Evolutionary conservation across 1,284 basidiomycete genomes (phyloP).

Genomic region (Austropuccinia psidii): DNA sequence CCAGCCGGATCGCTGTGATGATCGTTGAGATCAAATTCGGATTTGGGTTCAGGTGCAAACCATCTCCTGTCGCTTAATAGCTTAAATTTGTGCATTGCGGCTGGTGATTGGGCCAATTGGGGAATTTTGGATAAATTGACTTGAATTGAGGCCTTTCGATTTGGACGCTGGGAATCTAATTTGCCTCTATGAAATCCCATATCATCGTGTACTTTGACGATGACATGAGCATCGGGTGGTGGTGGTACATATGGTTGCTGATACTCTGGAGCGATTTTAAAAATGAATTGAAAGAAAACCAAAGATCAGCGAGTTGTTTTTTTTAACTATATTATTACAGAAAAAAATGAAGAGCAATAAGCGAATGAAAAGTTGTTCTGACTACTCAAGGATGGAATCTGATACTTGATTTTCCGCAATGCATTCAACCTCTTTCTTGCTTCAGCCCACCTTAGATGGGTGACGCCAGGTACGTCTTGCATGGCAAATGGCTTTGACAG

Average conservation of each 20-base stretch:
- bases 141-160: conserved; percentile 18
- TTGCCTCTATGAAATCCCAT: conserved; percentile 27
- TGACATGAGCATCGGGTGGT: conserved; percentile 14
- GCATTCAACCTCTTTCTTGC: conserved; percentile 21
- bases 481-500: conserved; percentile 17
- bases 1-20: conserved; percentile 17
- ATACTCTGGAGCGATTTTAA: not conserved
- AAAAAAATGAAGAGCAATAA: not conserved
- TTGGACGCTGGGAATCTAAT: conserved; percentile 15
- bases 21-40: not conserved
- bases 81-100: conserved; percentile 33
- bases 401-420: conserved; percentile 15
- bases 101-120: not conserved
- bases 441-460: conserved; percentile 21
- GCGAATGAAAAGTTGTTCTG: not conserved
- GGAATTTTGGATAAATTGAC: conserved; percentile 11
- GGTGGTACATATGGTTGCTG: conserved; percentile 30
- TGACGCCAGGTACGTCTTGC: conserved; percentile 23
- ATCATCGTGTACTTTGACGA: conserved; percentile 23
- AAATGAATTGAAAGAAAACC: too few species aligned
- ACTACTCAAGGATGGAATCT: conserved; percentile 22
- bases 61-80: conserved; percentile 12
- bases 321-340: not conserved
- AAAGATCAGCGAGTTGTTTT: too few species aligned
- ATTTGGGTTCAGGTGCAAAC: not conserved